Conservation (phyloP, 768 basidiomycete species). For the Crepidotus variabilis region DNA sequence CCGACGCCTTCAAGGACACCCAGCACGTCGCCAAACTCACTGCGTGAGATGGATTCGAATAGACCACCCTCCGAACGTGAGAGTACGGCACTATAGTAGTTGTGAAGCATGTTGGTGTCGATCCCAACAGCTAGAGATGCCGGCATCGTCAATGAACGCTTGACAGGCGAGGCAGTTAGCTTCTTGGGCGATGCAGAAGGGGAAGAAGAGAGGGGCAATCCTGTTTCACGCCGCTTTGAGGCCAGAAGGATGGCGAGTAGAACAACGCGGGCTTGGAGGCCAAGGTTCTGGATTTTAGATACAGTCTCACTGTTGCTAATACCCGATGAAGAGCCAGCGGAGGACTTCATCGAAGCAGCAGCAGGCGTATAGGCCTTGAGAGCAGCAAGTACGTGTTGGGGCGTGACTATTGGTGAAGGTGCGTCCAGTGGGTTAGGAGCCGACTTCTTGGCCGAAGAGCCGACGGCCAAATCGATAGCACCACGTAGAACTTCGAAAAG, state of each 20-base stretch:
- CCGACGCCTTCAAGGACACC: conserved; percentile 74
- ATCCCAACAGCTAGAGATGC: conserved; percentile 33
- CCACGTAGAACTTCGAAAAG: conserved; percentile 78
- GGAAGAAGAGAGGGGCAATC: conserved; percentile 46
- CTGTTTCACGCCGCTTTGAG: conserved; percentile 55
- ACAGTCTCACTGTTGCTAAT: conserved; percentile 56
- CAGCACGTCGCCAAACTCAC: conserved; percentile 72
- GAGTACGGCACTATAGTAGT: conserved; percentile 60
- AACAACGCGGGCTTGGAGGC: conserved; percentile 70
- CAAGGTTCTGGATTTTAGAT: conserved; percentile 62
- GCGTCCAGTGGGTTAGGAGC: conserved; percentile 31
- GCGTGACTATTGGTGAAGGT: conserved; percentile 47
- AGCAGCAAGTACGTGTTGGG: conserved; percentile 67
- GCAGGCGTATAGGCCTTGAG: conserved; percentile 67
- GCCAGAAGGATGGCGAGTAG: conserved; percentile 64
- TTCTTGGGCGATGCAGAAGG: conserved; percentile 33
- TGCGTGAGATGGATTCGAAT: conserved; percentile 66
- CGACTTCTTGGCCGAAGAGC: conserved; percentile 15
- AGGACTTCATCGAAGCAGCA: conserved; percentile 23
- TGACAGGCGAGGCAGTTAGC: conserved; percentile 39
- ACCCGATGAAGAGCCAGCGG: conserved; percentile 16
- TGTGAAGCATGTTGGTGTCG: conserved; percentile 58
- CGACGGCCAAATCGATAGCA: conserved; percentile 70
- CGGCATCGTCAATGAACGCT: conserved; percentile 42
- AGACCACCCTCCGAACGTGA: conserved; percentile 48